Evolutionary conservation across 1,284 basidiomycete genomes (phyloP).

Genomic region (Trametes sp.): DNA sequence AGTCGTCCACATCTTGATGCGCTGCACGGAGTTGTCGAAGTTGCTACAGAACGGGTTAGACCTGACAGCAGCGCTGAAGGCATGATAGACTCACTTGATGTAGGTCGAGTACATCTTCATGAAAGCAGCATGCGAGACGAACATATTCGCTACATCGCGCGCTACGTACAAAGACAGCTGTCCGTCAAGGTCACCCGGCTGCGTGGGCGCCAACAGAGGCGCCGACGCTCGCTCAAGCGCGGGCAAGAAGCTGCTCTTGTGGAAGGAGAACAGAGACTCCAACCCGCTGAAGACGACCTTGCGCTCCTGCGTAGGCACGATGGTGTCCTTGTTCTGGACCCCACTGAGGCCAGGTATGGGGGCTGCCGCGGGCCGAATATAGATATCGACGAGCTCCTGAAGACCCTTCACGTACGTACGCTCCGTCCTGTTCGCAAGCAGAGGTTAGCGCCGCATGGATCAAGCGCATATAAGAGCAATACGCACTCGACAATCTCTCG

Average conservation of each 20-base stretch:
- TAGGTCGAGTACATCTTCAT: constrained; percentile 98
- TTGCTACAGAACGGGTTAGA: constrained; percentile 59
- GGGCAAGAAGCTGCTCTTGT: constrained; percentile 91
- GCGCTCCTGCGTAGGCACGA: constrained; percentile 88
- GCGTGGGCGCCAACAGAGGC: constrained; percentile 63
- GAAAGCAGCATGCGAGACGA: constrained; percentile 92
- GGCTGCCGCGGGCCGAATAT: constrained; percentile 86
- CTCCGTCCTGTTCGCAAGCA: constrained; percentile 75
- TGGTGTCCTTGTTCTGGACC: constrained; percentile 81
- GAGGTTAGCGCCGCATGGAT: constrained; percentile 24
- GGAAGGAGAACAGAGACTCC: constrained; percentile 92
- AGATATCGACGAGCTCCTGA: constrained; percentile 94
- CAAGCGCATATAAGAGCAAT: constrained; percentile 16
- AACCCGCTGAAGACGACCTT: constrained; percentile 94
- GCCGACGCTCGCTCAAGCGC: constrained; percentile 81
- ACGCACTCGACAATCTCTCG: constrained; percentile 88
- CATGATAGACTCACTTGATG: constrained; percentile 79
- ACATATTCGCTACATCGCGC: constrained; percentile 87
- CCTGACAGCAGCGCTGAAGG: constrained; percentile 9
- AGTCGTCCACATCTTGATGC: constrained; percentile 85
- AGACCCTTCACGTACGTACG: constrained; percentile 94
- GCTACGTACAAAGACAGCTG: constrained; percentile 79
- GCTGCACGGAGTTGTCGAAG: constrained; percentile 89
- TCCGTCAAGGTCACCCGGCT: constrained; percentile 71
- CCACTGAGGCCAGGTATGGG: constrained; percentile 74